phyloP scores from a whole-genome alignment of 169 alveolate genomes.

The Cryptosporidium baileyi region DNA sequence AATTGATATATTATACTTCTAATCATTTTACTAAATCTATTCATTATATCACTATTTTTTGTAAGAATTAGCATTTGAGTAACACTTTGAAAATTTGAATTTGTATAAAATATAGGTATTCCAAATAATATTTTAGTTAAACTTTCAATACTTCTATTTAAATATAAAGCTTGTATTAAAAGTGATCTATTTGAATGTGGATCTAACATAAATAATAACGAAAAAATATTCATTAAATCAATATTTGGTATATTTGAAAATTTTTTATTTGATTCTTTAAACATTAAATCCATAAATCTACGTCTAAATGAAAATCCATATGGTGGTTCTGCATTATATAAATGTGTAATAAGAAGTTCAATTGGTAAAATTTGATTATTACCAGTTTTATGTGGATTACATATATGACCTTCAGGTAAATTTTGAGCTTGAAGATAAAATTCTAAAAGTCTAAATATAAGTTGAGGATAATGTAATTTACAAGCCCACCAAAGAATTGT shows the following conservation, averaged over 20 bases:
- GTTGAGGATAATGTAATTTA: conserved; percentile 30
- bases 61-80: conserved; percentile 8
- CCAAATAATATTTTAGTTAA: conserved; percentile 36
- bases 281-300: conserved; percentile 41
- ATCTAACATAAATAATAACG: conserved; percentile 31
- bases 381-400: conserved; percentile 62
- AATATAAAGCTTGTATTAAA: conserved; percentile 27
- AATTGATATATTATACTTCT: neutral
- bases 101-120: neutral
- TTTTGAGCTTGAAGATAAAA: conserved; percentile 25
- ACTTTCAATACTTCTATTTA: conserved; percentile 29
- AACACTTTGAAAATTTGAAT: conserved; percentile 19
- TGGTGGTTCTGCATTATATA: neutral
- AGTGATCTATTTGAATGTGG: conserved; percentile 40
- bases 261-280: neutral
- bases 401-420: conserved; percentile 52
- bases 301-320: conserved; percentile 35
- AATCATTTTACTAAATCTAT: conserved; percentile 22
- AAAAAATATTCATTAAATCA: conserved; percentile 26
- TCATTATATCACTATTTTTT: conserved; percentile 33
- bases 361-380: conserved; percentile 39
- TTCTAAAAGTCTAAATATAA: conserved; percentile 40
- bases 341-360: conserved; percentile 25
- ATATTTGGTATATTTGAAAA: neutral
- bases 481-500: conserved; percentile 67